These are phyloP conservation scores for Hippophae gyantsensis DNA, from an alignment of 306 rosid species.

Conservation along the genomic window DNA sequence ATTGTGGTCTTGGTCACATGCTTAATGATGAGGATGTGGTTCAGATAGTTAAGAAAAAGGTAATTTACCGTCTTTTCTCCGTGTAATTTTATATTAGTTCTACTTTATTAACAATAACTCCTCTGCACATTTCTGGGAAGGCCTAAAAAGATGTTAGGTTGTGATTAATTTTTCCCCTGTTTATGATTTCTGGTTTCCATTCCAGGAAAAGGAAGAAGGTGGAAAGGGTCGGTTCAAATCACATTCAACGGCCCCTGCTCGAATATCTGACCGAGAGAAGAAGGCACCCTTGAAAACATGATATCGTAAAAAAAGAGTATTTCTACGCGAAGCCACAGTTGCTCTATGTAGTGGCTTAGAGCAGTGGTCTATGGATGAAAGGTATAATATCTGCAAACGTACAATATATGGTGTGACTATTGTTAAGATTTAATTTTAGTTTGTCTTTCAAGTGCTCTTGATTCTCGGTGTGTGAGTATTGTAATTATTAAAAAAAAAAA, in stretches of 20 bases:
- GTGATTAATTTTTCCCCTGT: not conserved
- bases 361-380: conserved; percentile 9
- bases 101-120: no score
- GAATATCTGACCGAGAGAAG: conserved; percentile 94
- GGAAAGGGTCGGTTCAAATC: conserved; percentile 98
- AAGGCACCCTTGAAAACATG: conserved; percentile 87
- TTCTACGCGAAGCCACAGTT: conserved; percentile 16
- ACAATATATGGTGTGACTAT: no score
- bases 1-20: conserved; percentile 72
- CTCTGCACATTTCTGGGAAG: no score
- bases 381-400: not conserved
- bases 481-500: no score
- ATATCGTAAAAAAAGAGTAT: not conserved
- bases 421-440: no score
- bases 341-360: conserved; percentile 15
- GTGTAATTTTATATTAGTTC: no score
- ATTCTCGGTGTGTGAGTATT: no score
- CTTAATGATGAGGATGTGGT: conserved; percentile 91
- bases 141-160: no score
- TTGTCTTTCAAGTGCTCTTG: not conserved
- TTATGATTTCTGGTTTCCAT: conserved; percentile 7
- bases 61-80: conserved; percentile 12
- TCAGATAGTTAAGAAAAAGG: conserved; percentile 99
- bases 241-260: conserved; percentile 81
- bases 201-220: conserved; percentile 83